Base-by-base conservation (phyloP, 2,329 filamentous ascomycete genomes). In the Ophiocordyceps sinensis region DNA sequence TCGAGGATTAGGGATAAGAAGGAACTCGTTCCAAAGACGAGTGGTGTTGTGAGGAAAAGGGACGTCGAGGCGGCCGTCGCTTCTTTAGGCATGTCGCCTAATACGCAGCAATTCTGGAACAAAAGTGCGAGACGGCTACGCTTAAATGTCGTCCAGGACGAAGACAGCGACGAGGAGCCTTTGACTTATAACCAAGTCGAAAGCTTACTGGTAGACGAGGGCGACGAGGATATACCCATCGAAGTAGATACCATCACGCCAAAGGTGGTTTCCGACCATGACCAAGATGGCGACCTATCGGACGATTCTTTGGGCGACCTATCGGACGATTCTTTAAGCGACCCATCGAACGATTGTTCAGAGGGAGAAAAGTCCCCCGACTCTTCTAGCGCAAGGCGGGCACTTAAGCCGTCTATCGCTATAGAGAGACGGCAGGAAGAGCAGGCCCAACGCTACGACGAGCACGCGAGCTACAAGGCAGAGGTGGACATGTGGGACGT, bases 1-100 rank as follows among this genome's bases (percentile, higher is more conserved):
- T 81, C 82, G 2, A 71, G 85, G 35, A 61, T 86, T 21, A 70
- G 77, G 40, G 67, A 77, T 4, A 68, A 65, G 48, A 58, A 48
- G 15, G 50, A 59, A 21, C 44, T 55, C 4, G 43, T 48, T 1
- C 51, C 56, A 2, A 51, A 51, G 4, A 55, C 54, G 2, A 54
- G 53, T 14, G 45, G 49, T 5, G 46, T 61, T 5, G 62, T 75
- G 3, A 59, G 57, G 35, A 47, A 44, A 5, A 59, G 62, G 28
- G 73, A 77, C 44, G 71, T 71, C 2, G 52, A 60, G 26, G 68
- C 71, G 1, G 73, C 73, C 0, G 54, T 65, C 2, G 57, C 63
- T 1, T 70, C 70, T 2, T 47, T 76, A 3, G 64, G 66, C 0
- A 47, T 77, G 48, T 45, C 53, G 14, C 46, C 47, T 1, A 55